Conservation (phyloP, 352 stramenopile genomes). For the Globisporangium nagaii region DNA sequence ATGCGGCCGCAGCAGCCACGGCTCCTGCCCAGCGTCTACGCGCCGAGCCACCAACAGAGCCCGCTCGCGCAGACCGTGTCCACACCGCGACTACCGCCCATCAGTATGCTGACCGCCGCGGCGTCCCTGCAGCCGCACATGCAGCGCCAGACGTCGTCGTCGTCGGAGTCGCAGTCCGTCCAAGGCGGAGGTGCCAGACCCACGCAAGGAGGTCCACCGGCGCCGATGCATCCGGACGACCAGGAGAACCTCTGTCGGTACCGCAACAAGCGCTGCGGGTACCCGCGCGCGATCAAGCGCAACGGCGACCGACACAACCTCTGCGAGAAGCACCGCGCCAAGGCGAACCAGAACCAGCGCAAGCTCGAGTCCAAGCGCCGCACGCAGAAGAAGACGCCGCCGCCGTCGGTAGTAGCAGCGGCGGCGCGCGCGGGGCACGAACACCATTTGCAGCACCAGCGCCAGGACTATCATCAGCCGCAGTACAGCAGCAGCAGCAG, state of each 20-base stretch:
- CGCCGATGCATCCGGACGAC: conserved; percentile 1
- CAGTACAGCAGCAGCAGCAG: background rate
- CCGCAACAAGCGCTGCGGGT: conserved; percentile 57
- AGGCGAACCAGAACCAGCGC: conserved; percentile 80
- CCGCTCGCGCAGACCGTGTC: background rate
- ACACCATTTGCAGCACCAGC: background rate
- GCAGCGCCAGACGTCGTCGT: conserved; percentile 3
- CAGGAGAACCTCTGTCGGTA: conserved; percentile 45
- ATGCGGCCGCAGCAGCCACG: background rate
- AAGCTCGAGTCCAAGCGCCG: conserved; percentile 81
- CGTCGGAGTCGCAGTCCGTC: conserved; percentile 4
- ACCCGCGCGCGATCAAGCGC: conserved; percentile 56
- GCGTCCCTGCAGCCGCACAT: conserved; percentile 25
- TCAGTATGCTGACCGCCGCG: conserved; percentile 41
- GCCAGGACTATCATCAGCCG: background rate
- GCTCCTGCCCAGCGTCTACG: background rate
- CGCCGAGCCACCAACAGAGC: conserved; percentile 3
- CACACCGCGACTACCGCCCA: conserved; percentile 32
- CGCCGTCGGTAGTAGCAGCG: background rate
- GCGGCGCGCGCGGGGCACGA: background rate
- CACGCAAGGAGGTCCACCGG: background rate
- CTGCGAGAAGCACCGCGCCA: conserved; percentile 54
- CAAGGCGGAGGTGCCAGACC: too few species aligned
- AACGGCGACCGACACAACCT: conserved; percentile 64
- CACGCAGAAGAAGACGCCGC: conserved; percentile 34